These are phyloP conservation scores for Lactifluus hygrophoroides DNA, from an alignment of 768 basidiomycete species.

Conservation along the genomic window DNA sequence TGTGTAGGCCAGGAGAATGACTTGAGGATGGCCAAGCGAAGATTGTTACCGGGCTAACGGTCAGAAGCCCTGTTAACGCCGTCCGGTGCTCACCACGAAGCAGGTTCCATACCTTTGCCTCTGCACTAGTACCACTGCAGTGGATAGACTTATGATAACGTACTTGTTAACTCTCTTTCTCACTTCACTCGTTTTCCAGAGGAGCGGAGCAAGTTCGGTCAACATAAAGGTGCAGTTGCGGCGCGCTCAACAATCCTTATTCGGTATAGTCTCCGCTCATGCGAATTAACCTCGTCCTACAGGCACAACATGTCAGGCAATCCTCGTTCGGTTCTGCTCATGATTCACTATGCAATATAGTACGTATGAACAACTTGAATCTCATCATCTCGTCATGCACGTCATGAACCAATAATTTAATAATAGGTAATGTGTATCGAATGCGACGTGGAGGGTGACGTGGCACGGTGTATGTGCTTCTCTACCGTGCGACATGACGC, in stretches of 20 bases:
- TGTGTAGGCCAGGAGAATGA: too few species aligned
- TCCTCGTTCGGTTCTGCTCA: background rate
- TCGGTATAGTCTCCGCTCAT: background rate
- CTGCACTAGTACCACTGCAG: background rate
- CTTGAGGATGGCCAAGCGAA: too few species aligned
- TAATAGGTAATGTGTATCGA: slow-evolving; percentile 15
- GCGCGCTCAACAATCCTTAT: too few species aligned
- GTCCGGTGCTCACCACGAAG: too few species aligned
- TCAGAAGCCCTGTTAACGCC: too few species aligned
- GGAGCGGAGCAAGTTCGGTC: background rate
- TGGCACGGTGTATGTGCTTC: slow-evolving; percentile 9
- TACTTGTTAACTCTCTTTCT: background rate
- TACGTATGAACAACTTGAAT: background rate
- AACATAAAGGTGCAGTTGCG: too few species aligned
- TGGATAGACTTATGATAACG: background rate
- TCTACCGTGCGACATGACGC: too few species aligned
- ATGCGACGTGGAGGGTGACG: slow-evolving; percentile 6
- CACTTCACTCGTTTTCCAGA: background rate
- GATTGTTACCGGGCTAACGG: too few species aligned
- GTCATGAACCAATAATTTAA: too few species aligned
- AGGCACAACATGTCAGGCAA: background rate
- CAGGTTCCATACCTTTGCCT: too few species aligned
- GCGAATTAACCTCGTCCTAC: background rate
- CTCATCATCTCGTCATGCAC: background rate
- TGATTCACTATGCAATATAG: slow-evolving; percentile 3